Percentiles rank a stretch among this genome's conserved stretches.
These are phyloP conservation scores for Venturia carpophila DNA, from an alignment of 2,329 filamentous ascomycete species.

Conservation along the genomic window DNA sequence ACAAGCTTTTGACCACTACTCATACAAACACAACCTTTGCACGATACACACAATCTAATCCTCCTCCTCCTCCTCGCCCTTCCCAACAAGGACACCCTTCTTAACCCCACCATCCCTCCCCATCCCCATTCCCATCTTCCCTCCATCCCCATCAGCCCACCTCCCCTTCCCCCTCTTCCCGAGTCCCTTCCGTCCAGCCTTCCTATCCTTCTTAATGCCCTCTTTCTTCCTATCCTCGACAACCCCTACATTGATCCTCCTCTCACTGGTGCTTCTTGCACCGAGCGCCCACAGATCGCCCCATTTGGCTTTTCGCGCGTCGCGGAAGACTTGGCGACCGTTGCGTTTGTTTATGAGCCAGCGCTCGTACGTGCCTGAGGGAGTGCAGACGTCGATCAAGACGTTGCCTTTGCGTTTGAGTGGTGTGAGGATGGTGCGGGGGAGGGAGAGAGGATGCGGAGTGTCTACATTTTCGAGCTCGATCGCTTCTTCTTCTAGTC, in stretches of 20 bases:
- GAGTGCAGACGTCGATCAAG: constrained; percentile 83
- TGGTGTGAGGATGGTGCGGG: constrained; percentile 68
- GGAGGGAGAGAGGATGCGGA: constrained; percentile 55
- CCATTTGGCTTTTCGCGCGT: constrained; percentile 84
- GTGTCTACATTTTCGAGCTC: not conserved
- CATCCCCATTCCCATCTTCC: constrained; percentile 1
- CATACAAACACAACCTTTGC: not conserved
- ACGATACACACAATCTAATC: not conserved
- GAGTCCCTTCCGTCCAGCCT: not conserved
- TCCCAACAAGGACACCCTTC: not conserved
- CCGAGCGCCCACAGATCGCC: constrained; percentile 94
- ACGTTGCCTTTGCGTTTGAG: constrained; percentile 86
- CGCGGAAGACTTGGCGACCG: constrained; percentile 75
- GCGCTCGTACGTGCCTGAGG: constrained; percentile 74
- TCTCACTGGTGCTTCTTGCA: not conserved
- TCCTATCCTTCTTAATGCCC: constrained; percentile 1
- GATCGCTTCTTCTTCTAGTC: not conserved
- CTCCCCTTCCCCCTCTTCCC: not conserved
- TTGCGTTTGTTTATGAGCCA: constrained; percentile 86
- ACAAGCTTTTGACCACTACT: not conserved
- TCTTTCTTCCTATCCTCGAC: constrained; percentile 7
- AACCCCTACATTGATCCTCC: constrained; percentile 10
- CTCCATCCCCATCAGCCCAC: constrained; percentile 12
- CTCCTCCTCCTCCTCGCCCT: not conserved
- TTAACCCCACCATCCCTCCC: not conserved